Conservation (phyloP, 225 moss, liverwort and hornwort species). For the Ulota crispa region DNA sequence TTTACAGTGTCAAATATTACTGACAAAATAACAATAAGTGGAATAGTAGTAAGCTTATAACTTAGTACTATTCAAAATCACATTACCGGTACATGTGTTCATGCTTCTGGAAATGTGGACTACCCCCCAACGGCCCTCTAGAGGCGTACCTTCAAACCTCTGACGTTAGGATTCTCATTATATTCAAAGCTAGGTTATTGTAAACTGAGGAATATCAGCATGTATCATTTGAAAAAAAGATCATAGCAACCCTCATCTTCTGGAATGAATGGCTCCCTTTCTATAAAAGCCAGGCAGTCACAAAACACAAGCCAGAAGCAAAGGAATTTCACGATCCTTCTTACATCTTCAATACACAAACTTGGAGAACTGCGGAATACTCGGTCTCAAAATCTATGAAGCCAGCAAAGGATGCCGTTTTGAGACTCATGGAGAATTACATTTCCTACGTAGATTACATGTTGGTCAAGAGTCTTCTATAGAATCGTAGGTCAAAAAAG, state of each 20-base stretch:
- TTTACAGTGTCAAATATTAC: no score
- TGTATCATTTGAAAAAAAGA: background rate
- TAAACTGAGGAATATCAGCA: no score
- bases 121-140: no score
- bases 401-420: background rate
- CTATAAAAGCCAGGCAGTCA: background rate
- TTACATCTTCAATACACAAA: background rate
- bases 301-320: background rate
- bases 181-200: no score
- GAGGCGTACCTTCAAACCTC: no score
- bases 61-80: no score
- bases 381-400: background rate
- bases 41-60: no score
- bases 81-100: no score
- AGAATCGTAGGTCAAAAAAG: slow-evolving; percentile 10
- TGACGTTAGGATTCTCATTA: no score
- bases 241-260: background rate
- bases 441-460: slow-evolving; percentile 11
- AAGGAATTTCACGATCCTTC: background rate
- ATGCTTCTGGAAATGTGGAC: no score
- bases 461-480: background rate
- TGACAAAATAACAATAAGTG: no score
- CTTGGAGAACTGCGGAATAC: background rate
- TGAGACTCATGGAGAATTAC: background rate
- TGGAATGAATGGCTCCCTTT: background rate